Evolutionary conservation across 2,329 filamentous ascomycete genomes (phyloP).

Genomic region (Exophiala bonariae): DNA sequence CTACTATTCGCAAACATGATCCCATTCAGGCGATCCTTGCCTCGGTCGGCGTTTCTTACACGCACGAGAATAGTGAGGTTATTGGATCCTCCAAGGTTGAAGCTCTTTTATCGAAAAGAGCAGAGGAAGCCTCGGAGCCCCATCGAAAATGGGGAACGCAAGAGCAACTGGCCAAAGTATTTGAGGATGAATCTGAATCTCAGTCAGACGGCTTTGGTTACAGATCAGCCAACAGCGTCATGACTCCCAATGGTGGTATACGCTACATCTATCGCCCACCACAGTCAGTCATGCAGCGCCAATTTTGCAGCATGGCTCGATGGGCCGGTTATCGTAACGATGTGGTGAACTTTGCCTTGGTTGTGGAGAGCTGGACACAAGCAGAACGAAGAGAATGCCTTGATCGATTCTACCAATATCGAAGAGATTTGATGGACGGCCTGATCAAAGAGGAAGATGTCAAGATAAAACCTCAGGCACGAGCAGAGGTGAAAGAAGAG

Average conservation of each 20-base stretch:
- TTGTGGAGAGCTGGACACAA: conserved; percentile 88
- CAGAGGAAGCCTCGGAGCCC: conserved; percentile 50
- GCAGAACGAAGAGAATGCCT: conserved; percentile 76
- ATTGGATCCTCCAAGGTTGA: conserved; percentile 92
- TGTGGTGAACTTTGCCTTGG: conserved; percentile 80
- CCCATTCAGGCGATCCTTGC: conserved; percentile 86
- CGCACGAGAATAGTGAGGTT: conserved; percentile 94
- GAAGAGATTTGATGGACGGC: conserved; percentile 54
- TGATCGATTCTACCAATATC: conserved; percentile 73
- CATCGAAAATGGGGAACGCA: conserved; percentile 11
- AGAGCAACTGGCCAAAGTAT: conserved; percentile 24
- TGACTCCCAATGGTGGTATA: conserved; percentile 38
- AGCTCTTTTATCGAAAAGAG: conserved; percentile 74
- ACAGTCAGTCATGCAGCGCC: conserved; percentile 69
- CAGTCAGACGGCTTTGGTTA: conserved; percentile 5
- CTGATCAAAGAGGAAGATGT: conserved; percentile 5
- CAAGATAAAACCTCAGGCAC: background rate
- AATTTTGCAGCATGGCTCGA: conserved; percentile 88
- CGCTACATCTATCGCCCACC: conserved; percentile 71
- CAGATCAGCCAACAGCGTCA: conserved; percentile 2
- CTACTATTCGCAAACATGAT: conserved; percentile 54
- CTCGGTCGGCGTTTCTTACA: conserved; percentile 87
- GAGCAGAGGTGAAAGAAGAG: conserved; percentile 4
- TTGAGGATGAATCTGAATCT: conserved; percentile 21
- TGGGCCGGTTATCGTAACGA: conserved; percentile 70